Base-by-base conservation (phyloP, 305 asterid genomes). In the Fraxinus floribunda region DNA sequence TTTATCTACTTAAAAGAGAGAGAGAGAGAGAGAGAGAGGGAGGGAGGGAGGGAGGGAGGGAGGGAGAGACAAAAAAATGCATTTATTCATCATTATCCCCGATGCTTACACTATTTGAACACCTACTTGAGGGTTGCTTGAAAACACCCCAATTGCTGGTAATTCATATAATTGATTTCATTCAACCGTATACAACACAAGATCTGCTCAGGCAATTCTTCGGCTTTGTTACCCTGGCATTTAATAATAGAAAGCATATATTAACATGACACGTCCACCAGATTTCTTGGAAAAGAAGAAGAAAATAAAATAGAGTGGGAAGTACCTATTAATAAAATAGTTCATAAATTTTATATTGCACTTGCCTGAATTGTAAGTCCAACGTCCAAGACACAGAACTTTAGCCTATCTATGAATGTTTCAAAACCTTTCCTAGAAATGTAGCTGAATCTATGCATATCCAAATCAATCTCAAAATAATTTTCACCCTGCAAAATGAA, bases 291-390 rank as follows among this genome's bases (percentile, higher is more conserved):
- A 22, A 10, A 60, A 62, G 32, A 13, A 35, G 11, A 64, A 78
- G 78, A 20, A 30, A 5, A n/a, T 30, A 1, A 11, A 68, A 52
- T 22, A 26, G 22, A 20, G n/a, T 0, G 7, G 26, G 13, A 62
- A 49, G 60, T 78, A 46, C 57, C 57, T 46, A 20, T 2, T 75
- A 18, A n/a, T n/a, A n/a, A n/a, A n/a, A n/a, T n/a, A n/a, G n/a
- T n/a, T n/a, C n/a, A n/a, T n/a, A n/a, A n/a, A n/a, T n/a, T n/a
- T n/a, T n/a, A n/a, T n/a, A n/a, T n/a, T n/a, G n/a, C 49, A 86
- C 93, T 92, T 86, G 86, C 99, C 98, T 97, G 98, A 85, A 97
- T 97, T 30, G 98, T 97, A 80, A 97, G 90, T 73, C 97, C 99
- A 79, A 97, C 89, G 89, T 97, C 98, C 91, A 94, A 86, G 30